Evolutionary conservation across 129 eudicot species (phyloP), one percentile per base, ranked within the genome.

Genomic region (Solidago caesia): DNA sequence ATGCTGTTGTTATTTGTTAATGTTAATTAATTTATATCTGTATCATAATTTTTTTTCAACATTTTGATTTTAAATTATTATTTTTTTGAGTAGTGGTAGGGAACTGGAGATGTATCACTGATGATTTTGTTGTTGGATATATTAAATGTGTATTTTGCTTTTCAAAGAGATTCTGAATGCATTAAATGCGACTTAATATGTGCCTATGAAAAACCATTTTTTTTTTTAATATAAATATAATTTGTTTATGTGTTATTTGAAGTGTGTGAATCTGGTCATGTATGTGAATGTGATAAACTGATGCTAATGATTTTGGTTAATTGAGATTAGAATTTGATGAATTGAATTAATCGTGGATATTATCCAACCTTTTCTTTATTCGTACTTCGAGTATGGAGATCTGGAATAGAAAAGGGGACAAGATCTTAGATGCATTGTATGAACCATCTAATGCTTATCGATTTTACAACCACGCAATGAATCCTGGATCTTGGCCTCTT

Each of bases 301-400:
- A 29, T 29, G 44, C 4, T 41, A 4, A 7, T 0, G 6, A 4
- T 75, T n/a, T 56, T 4, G 41, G 55, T 42, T 75, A 41, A 52
- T 51, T 29, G 42, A 53, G 49, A 15, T 61, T 41, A 42, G 45
- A 2, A 33, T 52, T 4, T 55, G 46, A 14, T 49, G 41, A 60
- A 69, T 25, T 62, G 43, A 61, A 46, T 10, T 6, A 5, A 46
- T 39, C 57, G 10, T n/a, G 29, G 69, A 8, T 57, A 67, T 7
- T 10, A 5, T 62, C 62, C 2, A 44, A 57, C 41, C 41, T 44
- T 58, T 39, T 14, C 53, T 14, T 66, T 55, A 33, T 75, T 42
- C 57, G 74, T 57, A 69, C 29, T 45, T 77, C 13, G 60, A 56
- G 57, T 44, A n/a, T 16, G 71, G 47, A 62, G 78, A 74, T 74